A percentile compares a stretch with the other conserved stretches of the same genome.
Conservation (phyloP, 2,329 filamentous ascomycete species). For the Uncinocarpus reesii region DNA sequence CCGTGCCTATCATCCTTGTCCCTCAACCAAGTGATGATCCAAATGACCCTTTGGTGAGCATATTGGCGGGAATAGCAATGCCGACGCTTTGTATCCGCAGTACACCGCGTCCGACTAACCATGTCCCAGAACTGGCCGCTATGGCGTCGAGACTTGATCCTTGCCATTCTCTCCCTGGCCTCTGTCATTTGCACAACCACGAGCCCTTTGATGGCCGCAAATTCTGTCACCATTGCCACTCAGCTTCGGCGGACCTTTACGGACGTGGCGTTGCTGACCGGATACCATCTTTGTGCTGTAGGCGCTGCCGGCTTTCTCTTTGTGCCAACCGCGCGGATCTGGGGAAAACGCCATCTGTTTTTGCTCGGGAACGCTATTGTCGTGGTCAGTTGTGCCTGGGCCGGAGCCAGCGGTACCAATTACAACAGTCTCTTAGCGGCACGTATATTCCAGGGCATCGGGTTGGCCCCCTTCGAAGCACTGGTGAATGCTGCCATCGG, state of each 20-base stretch:
- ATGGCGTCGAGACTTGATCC: conserved; percentile 73
- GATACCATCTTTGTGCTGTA: conserved; percentile 75
- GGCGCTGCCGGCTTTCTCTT: conserved; percentile 73
- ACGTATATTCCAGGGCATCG: conserved; percentile 75
- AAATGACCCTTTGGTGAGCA: conserved; percentile 66
- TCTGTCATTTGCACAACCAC: conserved; percentile 76
- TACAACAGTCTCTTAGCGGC: conserved; percentile 68
- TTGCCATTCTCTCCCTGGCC: conserved; percentile 64
- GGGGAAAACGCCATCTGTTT: conserved; percentile 86
- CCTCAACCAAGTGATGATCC: conserved; percentile 86
- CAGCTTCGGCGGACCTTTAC: conserved; percentile 58
- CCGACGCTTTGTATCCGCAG: neutral
- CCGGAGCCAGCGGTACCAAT: conserved; percentile 54
- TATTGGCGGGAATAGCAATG: neutral
- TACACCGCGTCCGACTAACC: neutral
- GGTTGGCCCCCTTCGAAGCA: conserved; percentile 78
- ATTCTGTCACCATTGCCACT: conserved; percentile 66
- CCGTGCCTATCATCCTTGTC: conserved; percentile 64
- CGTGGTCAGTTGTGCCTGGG: conserved; percentile 67
- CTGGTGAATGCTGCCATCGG: conserved; percentile 81
- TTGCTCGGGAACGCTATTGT: conserved; percentile 65
- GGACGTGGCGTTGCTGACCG: conserved; percentile 70
- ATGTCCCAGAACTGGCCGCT: conserved; percentile 63
- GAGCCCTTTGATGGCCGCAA: conserved; percentile 77
- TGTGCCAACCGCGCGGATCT: conserved; percentile 77